These are phyloP conservation scores for Pittosporum tobira DNA, from an alignment of 129 eudicot species.

Conservation along the genomic window DNA sequence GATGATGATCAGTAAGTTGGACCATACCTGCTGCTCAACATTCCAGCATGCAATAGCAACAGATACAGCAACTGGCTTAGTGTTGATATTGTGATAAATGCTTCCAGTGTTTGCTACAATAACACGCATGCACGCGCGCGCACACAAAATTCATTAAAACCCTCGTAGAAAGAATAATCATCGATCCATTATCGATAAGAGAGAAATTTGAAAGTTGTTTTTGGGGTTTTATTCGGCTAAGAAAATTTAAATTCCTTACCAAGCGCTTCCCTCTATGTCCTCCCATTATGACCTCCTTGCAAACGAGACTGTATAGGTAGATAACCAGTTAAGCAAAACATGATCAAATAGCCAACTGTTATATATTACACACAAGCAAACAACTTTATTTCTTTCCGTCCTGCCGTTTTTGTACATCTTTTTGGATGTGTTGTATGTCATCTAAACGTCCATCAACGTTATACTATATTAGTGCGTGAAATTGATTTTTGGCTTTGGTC, in stretches of 20 bases:
- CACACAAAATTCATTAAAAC: background rate
- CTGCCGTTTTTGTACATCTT: no score
- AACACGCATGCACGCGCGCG: background rate
- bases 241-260: conserved; percentile 23
- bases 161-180: background rate
- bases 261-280: conserved; percentile 71
- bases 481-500: no score
- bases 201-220: background rate
- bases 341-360: no score
- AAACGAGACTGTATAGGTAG: conserved; percentile 38
- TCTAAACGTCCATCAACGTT: no score
- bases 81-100: conserved; percentile 50
- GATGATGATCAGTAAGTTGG: conserved; percentile 30
- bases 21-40: conserved; percentile 44
- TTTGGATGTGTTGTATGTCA: no score
- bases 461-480: no score
- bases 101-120: conserved; percentile 68
- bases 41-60: conserved; percentile 63
- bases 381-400: no score
- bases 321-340: no score
- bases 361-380: no score
- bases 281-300: conserved; percentile 79
- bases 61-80: conserved; percentile 61
- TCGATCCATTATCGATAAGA: background rate
- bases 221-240: no score